Evolutionary conservation across 2,329 filamentous ascomycete species (phyloP), one percentile per base, ranked within the genome.

Genomic region (Talaromyces sp.): DNA sequence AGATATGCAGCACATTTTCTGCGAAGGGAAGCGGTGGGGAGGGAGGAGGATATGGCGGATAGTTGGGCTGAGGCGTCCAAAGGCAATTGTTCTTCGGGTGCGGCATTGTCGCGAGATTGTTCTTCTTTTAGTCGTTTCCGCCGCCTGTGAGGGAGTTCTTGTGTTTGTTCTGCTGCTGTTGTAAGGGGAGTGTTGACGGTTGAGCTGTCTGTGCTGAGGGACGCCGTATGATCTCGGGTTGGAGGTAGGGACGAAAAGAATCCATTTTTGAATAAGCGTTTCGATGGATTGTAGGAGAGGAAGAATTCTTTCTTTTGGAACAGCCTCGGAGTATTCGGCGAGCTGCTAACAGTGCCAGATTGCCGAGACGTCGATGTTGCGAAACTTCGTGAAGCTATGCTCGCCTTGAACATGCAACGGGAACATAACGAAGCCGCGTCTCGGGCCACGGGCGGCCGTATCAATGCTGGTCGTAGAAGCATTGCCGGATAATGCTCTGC

Each of bases 1-100:
- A 99, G 89, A 72, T 92, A 92, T 34, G 92, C 89, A 25, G 93
- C 91, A 69, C 95, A 75, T 64, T 87, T 85, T 65, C 93, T 91
- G 67, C 84, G 83, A 51, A 88, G 70, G 25, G 86, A 88, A 60
- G 82, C 78, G 36, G 81, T 78, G 11, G 86, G 86, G 63, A 88
- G 83, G 25, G 80, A 76, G 13, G 84, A 83, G 6, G 87, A 87
- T 62, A 86, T 76, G 51, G 80, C 82, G 6, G 87, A 86, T 47
- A 89, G 77, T 67, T 83, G 84, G 25, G 86, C 84, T 0, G 87
- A 89, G 15, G 87, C 87, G 76, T 89, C 87, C 19, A 80, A 84
- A 7, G 86, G 84, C 5, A 86, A 70, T 73, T 25, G 72, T 75
- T 64, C 72, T 40, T 63, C 68, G 43, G 56, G 29, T 2, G 40